Base-by-base conservation (phyloP, 176 grass and related monocot species). In the Oryza brachyantha region DNA sequence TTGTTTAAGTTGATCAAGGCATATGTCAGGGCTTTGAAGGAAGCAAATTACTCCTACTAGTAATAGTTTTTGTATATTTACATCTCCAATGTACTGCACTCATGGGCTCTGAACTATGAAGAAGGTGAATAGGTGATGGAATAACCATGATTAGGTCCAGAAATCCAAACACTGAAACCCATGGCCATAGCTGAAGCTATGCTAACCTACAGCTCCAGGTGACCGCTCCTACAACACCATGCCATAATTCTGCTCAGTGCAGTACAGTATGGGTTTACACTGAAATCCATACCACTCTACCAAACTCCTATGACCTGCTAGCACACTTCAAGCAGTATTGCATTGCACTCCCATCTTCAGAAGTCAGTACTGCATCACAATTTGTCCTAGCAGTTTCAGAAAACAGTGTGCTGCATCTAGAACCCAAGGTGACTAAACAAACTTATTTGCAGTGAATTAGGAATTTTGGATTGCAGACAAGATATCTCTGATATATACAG, bases 101-200 rank as follows among this genome's bases (percentile, higher is more conserved):
- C 19, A 79, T 72, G 59, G 13, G 1, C 19, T 43, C 3, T 59
- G 11, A n/a, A n/a, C n/a, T n/a, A n/a, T n/a, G n/a, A n/a, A n/a
- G 45, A 60, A 8, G 17, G 50, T 19, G 50, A 55, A 22, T 3
- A 22, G 19, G 27, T 26, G 42, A 66, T 41, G 69, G 64, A 39
- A 76, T 58, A 34, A 37, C 40, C 59, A 82, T 89, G 59, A 85
- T 73, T 82, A 82, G 78, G 9, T 66, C 16, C 83, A 73, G 19
- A 57, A 82, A 78, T 66, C 64, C 34, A 76, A 82, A 67, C 66
- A 41, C 72, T 34, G 83, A 79, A 83, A 87, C 22, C 74, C 74
- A 87, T 83, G 66, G 4, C 57, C 13, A 52, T 68, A 41, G 48
- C 29, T 52, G 42, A 26, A 54, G 48, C 19, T n/a, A 54, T 54